Evolutionary conservation across 23 red algal species (phyloP), one percentile per base, ranked within the genome.

Genomic region (Cyanidium caldarium): DNA sequence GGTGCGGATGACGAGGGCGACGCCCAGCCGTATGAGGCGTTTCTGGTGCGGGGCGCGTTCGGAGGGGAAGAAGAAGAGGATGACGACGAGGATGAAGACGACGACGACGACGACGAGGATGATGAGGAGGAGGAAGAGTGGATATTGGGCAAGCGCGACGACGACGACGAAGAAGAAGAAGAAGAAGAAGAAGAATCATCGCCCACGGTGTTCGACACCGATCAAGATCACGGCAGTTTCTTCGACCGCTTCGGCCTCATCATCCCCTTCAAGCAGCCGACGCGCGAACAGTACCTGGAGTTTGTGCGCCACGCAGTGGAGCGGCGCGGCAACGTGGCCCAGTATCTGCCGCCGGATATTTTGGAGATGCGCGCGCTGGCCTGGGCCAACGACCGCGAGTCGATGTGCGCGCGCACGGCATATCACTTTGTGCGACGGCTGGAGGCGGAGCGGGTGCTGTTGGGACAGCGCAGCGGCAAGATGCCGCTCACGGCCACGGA

Each of bases 381-480:
- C 51, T 61, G 31, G 19, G 51, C 51, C 13, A 16, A 28, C 7
- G 21, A 10, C 3, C 51, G 51, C 5, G 19, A 5, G 19, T 61
- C 51, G 51, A 28, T 21, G 7, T 61, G n/a, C n/a, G 51, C 51
- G 51, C 7, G 51, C 19, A 61, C 51, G 19, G 51, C 51, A 28
- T 28, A 28, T 28, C 51, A 61, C 23, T 61, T 61, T 28, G 31
- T 61, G 19, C 3, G n/a, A 10, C n/a, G n/a, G 51, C n/a, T 61
- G n/a, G 51, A 61, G 51, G 51, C 19, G 7, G 51, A 61, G 51
- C 51, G n/a, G n/a, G n/a, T n/a, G n/a, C n/a, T n/a, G n/a, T n/a
- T n/a, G n/a, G n/a, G n/a, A n/a, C n/a, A n/a, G n/a, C n/a, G n/a
- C n/a, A n/a, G n/a, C n/a, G n/a, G n/a, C n/a, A n/a, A n/a, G n/a